phyloP scores from a whole-genome alignment of 148 eudicot genomes.

The Vaccinium vitisidaea region DNA sequence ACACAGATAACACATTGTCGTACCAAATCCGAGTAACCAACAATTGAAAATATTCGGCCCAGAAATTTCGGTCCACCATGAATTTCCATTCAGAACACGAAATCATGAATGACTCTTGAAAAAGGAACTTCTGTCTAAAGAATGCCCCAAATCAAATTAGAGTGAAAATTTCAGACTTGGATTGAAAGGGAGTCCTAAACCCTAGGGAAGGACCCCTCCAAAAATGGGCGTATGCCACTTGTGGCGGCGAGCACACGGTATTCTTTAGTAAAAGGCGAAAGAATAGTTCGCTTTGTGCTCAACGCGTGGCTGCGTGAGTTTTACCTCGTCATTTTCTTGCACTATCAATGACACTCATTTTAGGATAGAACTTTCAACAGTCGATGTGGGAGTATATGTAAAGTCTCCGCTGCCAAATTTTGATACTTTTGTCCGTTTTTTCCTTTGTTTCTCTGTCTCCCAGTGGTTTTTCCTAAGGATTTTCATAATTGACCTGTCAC shows the following conservation, averaged over 20 bases:
- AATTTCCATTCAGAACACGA: too few relatives aligned
- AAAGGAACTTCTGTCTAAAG: too few relatives aligned
- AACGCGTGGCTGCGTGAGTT: constrained; percentile 19
- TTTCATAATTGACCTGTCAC: too few relatives aligned
- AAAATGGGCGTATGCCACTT: neutral
- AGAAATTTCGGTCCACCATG: too few relatives aligned
- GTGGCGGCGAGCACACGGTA: constrained; percentile 21
- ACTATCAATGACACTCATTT: neutral
- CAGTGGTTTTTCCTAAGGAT: neutral
- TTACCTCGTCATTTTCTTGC: neutral
- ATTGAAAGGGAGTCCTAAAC: neutral
- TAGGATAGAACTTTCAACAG: neutral
- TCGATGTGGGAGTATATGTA: neutral
- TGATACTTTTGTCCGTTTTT: neutral
- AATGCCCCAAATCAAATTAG: too few relatives aligned
- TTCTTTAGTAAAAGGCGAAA: constrained; percentile 36
- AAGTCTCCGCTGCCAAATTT: neutral
- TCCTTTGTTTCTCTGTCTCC: neutral
- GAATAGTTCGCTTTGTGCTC: constrained; percentile 30
- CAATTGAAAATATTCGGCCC: too few relatives aligned
- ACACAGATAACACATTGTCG: too few relatives aligned
- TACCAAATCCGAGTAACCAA: too few relatives aligned
- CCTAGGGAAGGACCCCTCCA: neutral
- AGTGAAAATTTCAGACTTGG: neutral
- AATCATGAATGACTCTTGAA: too few relatives aligned